These are phyloP conservation scores for Gastrolobium villosum DNA, from an alignment of 306 rosid genomes.

Conservation along the genomic window DNA sequence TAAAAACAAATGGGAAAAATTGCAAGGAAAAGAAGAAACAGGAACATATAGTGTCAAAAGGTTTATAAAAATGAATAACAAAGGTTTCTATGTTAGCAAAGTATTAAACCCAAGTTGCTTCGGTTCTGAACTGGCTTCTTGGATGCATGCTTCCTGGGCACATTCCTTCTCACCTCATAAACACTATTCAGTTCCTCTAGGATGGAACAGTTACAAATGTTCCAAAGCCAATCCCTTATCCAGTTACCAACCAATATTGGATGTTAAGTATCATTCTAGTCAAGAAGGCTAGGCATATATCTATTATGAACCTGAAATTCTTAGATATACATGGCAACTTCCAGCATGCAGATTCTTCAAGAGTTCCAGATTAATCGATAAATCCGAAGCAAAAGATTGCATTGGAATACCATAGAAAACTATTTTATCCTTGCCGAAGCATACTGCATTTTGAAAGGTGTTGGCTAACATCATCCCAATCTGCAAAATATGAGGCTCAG, in stretches of 20 bases:
- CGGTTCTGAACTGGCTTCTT: slow-evolving; percentile 31
- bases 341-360: slow-evolving; percentile 34
- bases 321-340: slow-evolving; percentile 36
- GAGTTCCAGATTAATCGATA: slow-evolving; percentile 8
- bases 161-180: slow-evolving; percentile 33
- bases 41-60: slow-evolving; percentile 20
- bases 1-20: background rate
- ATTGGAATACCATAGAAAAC: slow-evolving; percentile 41
- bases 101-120: slow-evolving; percentile 41
- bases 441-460: slow-evolving; percentile 72
- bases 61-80: slow-evolving; percentile 1
- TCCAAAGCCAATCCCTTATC: slow-evolving; percentile 18
- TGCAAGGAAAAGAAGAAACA: background rate
- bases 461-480: slow-evolving; percentile 74
- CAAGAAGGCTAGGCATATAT: slow-evolving; percentile 36
- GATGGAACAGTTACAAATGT: slow-evolving; percentile 24
- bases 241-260: slow-evolving; percentile 1
- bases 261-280: slow-evolving; percentile 19
- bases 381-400: slow-evolving; percentile 38
- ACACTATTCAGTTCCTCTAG: slow-evolving; percentile 30
- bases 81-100: slow-evolving; percentile 30
- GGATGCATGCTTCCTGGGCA: slow-evolving; percentile 33
- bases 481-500: slow-evolving; percentile 58
- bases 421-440: slow-evolving; percentile 63
- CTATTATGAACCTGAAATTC: slow-evolving; percentile 29